Evolutionary conservation across 257 asterid species (phyloP), one percentile per base, ranked within the genome.

Genomic region (Solanum peruvianum): DNA sequence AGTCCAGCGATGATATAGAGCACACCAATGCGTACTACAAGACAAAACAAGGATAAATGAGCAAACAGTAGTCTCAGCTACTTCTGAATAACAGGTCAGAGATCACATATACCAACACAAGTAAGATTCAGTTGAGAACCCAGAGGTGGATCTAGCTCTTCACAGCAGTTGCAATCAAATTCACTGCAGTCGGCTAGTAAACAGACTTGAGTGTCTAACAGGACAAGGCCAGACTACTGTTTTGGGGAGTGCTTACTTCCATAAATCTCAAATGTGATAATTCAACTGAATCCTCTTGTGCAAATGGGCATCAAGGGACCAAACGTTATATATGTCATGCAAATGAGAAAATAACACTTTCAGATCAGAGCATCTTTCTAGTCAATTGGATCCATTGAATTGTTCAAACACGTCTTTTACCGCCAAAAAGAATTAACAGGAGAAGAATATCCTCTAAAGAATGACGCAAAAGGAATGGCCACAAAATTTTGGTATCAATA

Each of bases 1-100:
- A 95, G 90, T 88, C 99, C 99, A 9, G 99, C 93, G 13, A 96
- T 92, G 89, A 94, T 87, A 88, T 96, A 96, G 31, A 96, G 96
- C 91, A 94, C 83, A 35, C 98, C 98, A 52, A 94, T 88, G 58
- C 96, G 95, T 42, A 91, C 99, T 96, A 90, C 44, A 85, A 89
- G 87, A 82, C 73, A 73, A 37, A 62, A 42, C 66, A 88, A 37
- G 66, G 47, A 52, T 75, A 52, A n/a, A 75, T 85, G 47, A 85
- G 83, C 83, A 76, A 76, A 76, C 13, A n/a, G 60, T 76, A 41
- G 83, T n/a, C 83, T 52, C 70, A 62, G 8, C 37, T 76, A 42
- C 83, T 76, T 41, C 83, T 76, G 83, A 76, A 76, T n/a, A 42
- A 41, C 37, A 42, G 23, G 58, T n/a, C 33, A 42, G 60, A 42